Percentiles rank a stretch among this genome's conserved stretches.
phyloP scores from a whole-genome alignment of 1,139 yeast genomes.

The Entelexis paramagnoliae region DNA sequence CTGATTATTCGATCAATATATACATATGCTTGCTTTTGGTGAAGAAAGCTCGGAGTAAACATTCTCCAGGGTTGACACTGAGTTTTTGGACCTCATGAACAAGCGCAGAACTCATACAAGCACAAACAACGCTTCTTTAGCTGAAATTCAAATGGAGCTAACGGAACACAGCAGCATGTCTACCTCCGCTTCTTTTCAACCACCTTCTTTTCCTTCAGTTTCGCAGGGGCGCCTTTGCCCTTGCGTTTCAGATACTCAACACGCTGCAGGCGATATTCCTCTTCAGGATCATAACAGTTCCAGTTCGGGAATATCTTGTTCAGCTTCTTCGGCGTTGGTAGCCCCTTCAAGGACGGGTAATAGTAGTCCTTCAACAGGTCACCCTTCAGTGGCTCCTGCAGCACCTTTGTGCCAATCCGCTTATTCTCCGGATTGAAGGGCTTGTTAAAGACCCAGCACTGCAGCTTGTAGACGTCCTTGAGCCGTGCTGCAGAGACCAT shows the following conservation, averaged over 20 bases:
- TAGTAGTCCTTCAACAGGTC: slow-evolving; percentile 63
- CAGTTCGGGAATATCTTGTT: slow-evolving; percentile 51
- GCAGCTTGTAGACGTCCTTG: slow-evolving; percentile 45
- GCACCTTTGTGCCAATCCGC: slow-evolving; percentile 70
- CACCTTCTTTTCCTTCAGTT: slow-evolving; percentile 43
- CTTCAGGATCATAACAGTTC: slow-evolving; percentile 60
- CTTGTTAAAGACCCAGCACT: slow-evolving; percentile 52
- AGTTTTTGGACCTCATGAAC: too few species aligned
- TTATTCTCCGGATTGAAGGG: slow-evolving; percentile 56
- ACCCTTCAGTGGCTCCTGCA: slow-evolving; percentile 66
- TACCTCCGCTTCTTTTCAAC: slow-evolving; percentile 19
- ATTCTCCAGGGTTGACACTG: too few species aligned
- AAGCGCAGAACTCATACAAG: too few species aligned
- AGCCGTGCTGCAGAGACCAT: slow-evolving; percentile 34
- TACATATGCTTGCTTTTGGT: too few species aligned
- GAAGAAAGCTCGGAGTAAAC: too few species aligned
- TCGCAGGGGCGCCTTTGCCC: slow-evolving; percentile 78
- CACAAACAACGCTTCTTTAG: too few species aligned
- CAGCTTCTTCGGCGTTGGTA: slow-evolving; percentile 35
- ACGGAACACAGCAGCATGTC: too few species aligned
- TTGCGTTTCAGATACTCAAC: slow-evolving; percentile 25
- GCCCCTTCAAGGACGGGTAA: slow-evolving; percentile 49
- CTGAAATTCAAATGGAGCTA: too few species aligned
- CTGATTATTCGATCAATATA: too few species aligned
- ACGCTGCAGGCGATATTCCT: slow-evolving; percentile 41